These are phyloP conservation scores for Diplodia seriata DNA, from an alignment of 2,329 filamentous ascomycete genomes.

Conservation along the genomic window DNA sequence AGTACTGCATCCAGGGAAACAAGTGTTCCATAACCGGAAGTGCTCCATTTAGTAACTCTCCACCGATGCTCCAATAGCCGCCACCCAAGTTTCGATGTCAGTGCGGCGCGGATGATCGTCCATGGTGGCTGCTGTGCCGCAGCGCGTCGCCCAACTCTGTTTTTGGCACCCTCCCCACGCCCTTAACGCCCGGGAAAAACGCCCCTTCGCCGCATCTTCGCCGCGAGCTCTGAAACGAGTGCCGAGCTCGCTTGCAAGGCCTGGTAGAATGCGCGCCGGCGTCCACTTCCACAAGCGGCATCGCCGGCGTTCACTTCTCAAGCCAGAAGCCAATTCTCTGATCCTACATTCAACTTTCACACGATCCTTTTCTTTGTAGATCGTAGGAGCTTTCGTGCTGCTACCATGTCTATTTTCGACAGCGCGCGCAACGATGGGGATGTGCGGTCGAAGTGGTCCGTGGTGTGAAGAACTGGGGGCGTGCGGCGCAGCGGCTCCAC, in stretches of 20 bases:
- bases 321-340: no score
- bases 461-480: neutral
- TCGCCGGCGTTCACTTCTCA: no score
- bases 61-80: neutral
- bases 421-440: neutral
- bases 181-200: neutral
- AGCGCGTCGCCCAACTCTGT: slow-evolving; percentile 1
- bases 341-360: neutral
- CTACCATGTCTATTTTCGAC: neutral
- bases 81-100: neutral
- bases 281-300: no score
- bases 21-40: no score
- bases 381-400: no score
- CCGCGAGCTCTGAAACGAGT: neutral
- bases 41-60: no score
- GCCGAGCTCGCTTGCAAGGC: neutral
- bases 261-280: neutral
- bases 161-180: neutral
- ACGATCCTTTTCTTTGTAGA: no score
- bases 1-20: no score
- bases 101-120: neutral
- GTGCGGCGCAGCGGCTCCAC: slow-evolving; percentile 14
- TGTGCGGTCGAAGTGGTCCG: neutral
- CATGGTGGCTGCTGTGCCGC: neutral
- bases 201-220: neutral